Evolutionary conservation across 2,329 filamentous ascomycete species (phyloP).

Genomic region (Pseudopithomyces maydicus): DNA sequence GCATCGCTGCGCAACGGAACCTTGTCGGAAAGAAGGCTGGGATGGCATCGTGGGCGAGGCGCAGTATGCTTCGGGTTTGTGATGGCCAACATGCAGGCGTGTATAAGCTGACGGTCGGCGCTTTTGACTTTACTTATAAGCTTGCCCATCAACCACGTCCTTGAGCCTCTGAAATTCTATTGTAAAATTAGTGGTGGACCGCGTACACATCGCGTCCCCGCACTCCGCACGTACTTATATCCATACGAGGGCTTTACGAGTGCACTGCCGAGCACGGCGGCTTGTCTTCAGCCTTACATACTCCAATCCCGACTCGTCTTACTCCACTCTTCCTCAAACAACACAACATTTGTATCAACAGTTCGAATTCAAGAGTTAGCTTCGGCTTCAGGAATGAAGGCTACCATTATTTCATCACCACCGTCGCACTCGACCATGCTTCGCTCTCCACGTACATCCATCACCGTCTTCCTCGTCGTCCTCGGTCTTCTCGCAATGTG

Average conservation of each 20-base stretch:
- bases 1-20: constrained; percentile 3
- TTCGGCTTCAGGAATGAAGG: not conserved
- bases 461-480: constrained; percentile 18
- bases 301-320: not conserved
- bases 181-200: not conserved
- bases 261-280: not conserved
- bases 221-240: not conserved
- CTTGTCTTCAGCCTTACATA: not conserved
- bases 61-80: not conserved
- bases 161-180: not conserved
- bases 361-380: not conserved
- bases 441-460: not conserved
- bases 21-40: not conserved
- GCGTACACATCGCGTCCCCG: not conserved
- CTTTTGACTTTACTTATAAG: not conserved
- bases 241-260: not conserved
- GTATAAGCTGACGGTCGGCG: not conserved
- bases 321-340: not conserved
- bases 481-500: constrained; percentile 25
- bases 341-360: not conserved
- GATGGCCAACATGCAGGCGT: not conserved
- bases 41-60: not conserved
- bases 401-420: not conserved
- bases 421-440: not conserved
- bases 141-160: not conserved